Evolutionary conservation across 305 asterid genomes (phyloP), one percentile per base, ranked within the genome.

Genomic region (Petunia hybrid): DNA sequence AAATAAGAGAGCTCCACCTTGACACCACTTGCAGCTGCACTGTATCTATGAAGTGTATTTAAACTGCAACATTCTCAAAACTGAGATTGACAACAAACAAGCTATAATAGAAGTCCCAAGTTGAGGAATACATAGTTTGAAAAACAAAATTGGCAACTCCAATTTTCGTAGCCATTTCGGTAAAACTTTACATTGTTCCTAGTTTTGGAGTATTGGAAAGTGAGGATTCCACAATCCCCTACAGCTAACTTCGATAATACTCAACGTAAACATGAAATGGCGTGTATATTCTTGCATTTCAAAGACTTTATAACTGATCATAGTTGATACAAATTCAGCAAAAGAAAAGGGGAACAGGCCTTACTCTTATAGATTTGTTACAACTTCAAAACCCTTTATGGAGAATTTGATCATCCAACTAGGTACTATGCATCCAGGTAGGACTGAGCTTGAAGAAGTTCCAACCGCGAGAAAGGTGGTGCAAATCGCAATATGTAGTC

Each of bases 361-460:
- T 70, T 45, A 9, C 61, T 46, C 57, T 71, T 46, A 31, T 69
- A 14, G 63, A 45, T n/a, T 56, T n/a, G 36, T 6, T 22, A 6
- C 10, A 10, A 59, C 66, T 2, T 56, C 16, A 22, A 13, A 55
- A 13, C 40, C 41, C 39, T 38, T 75, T 51, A 10, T 3, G 43
- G 14, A 45, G 71, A 12, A 48, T 48, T 53, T 45, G 48, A 12
- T 51, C 53, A 22, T 12, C 41, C 57, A 41, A 76, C 14, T 45
- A 60, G 38, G n/a, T n/a, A 59, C 68, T 41, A 57, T 69, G 71
- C 91, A 66, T 90, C 95, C 0, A 97, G 98, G 81, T 98, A 95
- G 6, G 97, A 90, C 73, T 89, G 94, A 79, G 97, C 97, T 85
- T 88, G 95, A 80, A 95, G 93, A 76, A 95, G 98, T 90, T 95